These are phyloP conservation scores for Solanum pinnatisectum DNA, from an alignment of 257 asterid genomes.

Conservation along the genomic window DNA sequence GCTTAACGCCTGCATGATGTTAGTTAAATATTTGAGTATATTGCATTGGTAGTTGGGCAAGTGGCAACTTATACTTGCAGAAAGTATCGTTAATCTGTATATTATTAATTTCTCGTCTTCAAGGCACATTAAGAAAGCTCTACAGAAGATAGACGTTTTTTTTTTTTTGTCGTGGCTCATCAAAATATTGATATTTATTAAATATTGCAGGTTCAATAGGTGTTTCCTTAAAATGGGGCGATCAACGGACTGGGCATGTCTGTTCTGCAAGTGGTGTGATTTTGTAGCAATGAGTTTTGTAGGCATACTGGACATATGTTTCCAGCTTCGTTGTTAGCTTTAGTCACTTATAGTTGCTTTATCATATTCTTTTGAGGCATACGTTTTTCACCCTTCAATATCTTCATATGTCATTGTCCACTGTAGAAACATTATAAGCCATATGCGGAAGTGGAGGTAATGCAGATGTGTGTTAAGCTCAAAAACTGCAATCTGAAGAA, in stretches of 20 bases:
- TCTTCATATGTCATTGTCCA: conserved; percentile 26
- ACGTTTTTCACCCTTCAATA: conserved; percentile 4
- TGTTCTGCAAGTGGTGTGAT: conserved; percentile 37
- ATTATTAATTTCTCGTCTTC: not conserved
- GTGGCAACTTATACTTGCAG: not conserved
- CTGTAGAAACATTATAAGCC: not conserved
- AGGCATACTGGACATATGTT: conserved; percentile 22
- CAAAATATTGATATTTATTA: not conserved
- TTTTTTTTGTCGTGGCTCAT: not conserved
- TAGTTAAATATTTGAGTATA: not conserved
- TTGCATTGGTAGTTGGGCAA: not conserved
- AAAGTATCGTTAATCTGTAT: not conserved
- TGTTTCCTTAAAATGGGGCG: conserved; percentile 11
- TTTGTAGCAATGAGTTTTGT: conserved; percentile 36
- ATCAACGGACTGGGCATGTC: conserved; percentile 35
- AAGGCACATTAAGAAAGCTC: not conserved
- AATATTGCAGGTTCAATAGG: conserved; percentile 24
- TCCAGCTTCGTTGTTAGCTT: conserved; percentile 16
- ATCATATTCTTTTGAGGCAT: conserved; percentile 19
- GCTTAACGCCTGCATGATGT: not conserved
- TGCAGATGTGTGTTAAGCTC: not conserved
- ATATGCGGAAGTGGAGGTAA: not conserved
- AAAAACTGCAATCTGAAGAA: not conserved
- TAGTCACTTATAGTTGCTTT: conserved; percentile 14
- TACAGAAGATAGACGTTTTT: not conserved